Evolutionary conservation across 768 basidiomycete genomes (phyloP), one percentile per base, ranked within the genome.

Genomic region (Chalciporus piperatus): DNA sequence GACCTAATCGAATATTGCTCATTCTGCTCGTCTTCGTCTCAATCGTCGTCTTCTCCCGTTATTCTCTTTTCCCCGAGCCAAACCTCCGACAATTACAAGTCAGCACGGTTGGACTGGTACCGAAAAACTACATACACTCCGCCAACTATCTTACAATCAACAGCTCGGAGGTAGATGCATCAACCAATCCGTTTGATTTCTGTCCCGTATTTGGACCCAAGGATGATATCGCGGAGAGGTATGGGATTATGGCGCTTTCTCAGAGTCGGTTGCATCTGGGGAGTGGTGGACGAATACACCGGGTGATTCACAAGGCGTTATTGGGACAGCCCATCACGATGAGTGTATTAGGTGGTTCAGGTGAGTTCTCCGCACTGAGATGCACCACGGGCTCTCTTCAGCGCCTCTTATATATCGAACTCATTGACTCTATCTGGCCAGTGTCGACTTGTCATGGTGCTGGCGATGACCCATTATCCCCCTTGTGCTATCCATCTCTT

Each of bases 401-500:
- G 9, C 14, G 6, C 20, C 8, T 17, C 32, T 32, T 12, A 14
- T 12, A 10, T 20, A 25, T 25, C 11, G 2, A 27, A 25, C 22
- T 63, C 9, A 52, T 40, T 32, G 6, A 2, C 20, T 16, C 45
- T 22, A 0, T 23, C 38, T 47, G 32, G n/a, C 54, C 57, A 94
- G 94, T 97, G 17, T 93, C 94, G 48, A 83, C 94, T 1, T 98
- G 94, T 66, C 89, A 95, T 63, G 94, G 95, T 19, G 87, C 93
- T 9, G 95, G 94, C 2, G 87, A 95, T 63, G 90, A 95, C 66
- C 92, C 92, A 4, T 76, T 97, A 50, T 82, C 90, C 0, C 77
- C 89, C 0, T 71, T 71, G 56, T 95, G 96, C 68, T 99, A 98
- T 70, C 96, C 97, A 1, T 85, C 89, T n/a, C 83, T 83, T 47